Conservation (phyloP, 83 land plant species). For the Diphasiastrum complanatum region DNA sequence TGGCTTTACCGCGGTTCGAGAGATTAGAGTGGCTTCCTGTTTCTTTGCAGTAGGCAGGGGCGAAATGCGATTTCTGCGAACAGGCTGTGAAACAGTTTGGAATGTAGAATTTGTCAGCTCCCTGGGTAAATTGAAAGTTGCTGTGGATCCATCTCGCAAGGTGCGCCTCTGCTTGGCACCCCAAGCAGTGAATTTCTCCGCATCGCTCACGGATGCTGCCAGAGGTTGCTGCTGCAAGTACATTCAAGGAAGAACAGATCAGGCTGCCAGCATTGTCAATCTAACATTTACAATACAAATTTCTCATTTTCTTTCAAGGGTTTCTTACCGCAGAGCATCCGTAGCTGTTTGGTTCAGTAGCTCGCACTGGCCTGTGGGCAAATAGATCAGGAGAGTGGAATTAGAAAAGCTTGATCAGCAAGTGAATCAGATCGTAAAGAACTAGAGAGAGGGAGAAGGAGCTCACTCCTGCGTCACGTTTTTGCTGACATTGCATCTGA, state of each 20-base stretch:
- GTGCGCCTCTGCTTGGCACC: constrained; percentile 5
- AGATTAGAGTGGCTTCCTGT: too few species aligned
- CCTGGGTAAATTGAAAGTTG: not conserved
- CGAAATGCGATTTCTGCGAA: too few species aligned
- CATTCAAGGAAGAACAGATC: too few species aligned
- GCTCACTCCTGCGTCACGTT: constrained; percentile 10
- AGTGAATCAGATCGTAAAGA: not conserved
- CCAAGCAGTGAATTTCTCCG: constrained; percentile 8
- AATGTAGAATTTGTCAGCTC: not conserved
- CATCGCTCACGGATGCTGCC: not conserved
- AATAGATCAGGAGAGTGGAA: not conserved
- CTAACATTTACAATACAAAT: too few species aligned
- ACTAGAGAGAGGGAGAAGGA: not conserved
- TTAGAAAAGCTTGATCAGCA: not conserved
- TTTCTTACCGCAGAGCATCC: too few species aligned
- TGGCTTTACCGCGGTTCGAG: too few species aligned
- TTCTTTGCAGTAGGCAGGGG: too few species aligned
- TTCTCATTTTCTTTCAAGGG: too few species aligned
- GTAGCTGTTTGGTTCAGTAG: too few species aligned
- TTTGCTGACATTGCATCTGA: constrained; percentile 25
- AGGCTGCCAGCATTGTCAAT: too few species aligned
- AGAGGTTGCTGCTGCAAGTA: constrained; percentile 14
- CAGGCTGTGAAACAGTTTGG: not conserved
- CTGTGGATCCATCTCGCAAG: too few species aligned
- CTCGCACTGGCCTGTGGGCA: too few species aligned